Evolutionary conservation across 164 flowering plant genomes (phyloP).

Genomic region (Stephania cephalantha): DNA sequence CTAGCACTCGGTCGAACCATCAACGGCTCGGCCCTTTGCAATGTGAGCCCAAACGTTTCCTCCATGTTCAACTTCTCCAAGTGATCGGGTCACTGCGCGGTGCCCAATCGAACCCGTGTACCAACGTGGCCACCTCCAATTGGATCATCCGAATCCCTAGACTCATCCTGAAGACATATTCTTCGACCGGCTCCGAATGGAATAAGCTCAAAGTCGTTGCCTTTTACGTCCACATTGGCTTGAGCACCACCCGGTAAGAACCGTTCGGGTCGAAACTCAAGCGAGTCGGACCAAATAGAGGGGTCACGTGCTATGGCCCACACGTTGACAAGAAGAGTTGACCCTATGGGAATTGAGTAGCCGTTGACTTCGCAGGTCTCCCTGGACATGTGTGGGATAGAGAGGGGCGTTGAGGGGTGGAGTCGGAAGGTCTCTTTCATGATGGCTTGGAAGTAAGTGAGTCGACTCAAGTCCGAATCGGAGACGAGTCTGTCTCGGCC

Average conservation of each 20-base stretch:
- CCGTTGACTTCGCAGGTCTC: constrained; percentile 62
- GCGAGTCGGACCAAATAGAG: constrained; percentile 52
- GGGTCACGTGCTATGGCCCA: constrained; percentile 91
- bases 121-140: constrained; percentile 52
- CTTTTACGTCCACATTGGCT: constrained; percentile 49
- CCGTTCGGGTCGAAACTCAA: constrained; percentile 61
- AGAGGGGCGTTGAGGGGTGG: constrained; percentile 85
- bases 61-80: constrained; percentile 68
- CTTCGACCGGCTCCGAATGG: constrained; percentile 93
- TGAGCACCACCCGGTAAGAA: constrained; percentile 60
- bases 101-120: constrained; percentile 71
- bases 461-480: constrained; percentile 50
- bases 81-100: constrained; percentile 30
- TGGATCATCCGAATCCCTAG: constrained; percentile 70
- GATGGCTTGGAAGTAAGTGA: constrained; percentile 61
- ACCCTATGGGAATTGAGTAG: constrained; percentile 60
- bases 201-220: constrained; percentile 68
- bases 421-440: constrained; percentile 79
- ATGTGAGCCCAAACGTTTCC: constrained; percentile 74
- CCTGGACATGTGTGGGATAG: constrained; percentile 62
- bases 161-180: constrained; percentile 73
- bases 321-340: constrained; percentile 62
- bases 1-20: constrained; percentile 46
- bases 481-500: constrained; percentile 48
- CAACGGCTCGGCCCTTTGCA: constrained; percentile 60